These are phyloP conservation scores for Blastobotrys attinorum DNA, from an alignment of 805 yeast species.

Conservation along the genomic window DNA sequence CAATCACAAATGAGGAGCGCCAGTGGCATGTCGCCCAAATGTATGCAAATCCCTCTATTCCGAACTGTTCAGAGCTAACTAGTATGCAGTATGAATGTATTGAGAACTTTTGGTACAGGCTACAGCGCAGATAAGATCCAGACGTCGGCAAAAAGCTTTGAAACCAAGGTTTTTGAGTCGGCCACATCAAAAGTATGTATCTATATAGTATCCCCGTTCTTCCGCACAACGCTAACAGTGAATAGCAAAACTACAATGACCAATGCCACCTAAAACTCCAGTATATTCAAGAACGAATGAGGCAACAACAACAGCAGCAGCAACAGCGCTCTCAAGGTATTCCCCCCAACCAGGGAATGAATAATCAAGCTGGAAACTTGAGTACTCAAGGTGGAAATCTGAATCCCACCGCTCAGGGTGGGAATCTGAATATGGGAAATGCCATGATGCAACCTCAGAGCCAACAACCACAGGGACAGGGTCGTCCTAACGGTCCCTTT, in stretches of 20 bases:
- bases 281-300: slow-evolving; percentile 5
- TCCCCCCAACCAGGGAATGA: background rate
- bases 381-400: too few relatives aligned
- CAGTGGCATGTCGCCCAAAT: slow-evolving; percentile 2
- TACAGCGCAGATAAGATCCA: background rate
- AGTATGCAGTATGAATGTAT: too few relatives aligned
- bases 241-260: slow-evolving; percentile 17
- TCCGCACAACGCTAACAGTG: background rate
- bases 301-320: slow-evolving; percentile 16
- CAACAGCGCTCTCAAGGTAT: slow-evolving; percentile 15
- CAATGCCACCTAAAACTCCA: slow-evolving; percentile 20
- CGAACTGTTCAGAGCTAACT: too few relatives aligned
- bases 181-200: background rate
- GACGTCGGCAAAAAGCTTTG: background rate
- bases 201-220: too few relatives aligned
- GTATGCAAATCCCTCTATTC: too few relatives aligned
- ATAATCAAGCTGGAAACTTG: too few relatives aligned
- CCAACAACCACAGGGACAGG: slow-evolving; percentile 12
- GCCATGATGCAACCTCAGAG: slow-evolving; percentile 6
- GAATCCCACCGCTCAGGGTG: too few relatives aligned
- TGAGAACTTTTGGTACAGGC: background rate
- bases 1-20: background rate
- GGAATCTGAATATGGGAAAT: too few relatives aligned
- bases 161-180: background rate
- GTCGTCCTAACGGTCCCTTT: background rate